Evolutionary conservation across 495 filamentous ascomycete genomes (phyloP).

Genomic region (Podospora appendiculata): DNA sequence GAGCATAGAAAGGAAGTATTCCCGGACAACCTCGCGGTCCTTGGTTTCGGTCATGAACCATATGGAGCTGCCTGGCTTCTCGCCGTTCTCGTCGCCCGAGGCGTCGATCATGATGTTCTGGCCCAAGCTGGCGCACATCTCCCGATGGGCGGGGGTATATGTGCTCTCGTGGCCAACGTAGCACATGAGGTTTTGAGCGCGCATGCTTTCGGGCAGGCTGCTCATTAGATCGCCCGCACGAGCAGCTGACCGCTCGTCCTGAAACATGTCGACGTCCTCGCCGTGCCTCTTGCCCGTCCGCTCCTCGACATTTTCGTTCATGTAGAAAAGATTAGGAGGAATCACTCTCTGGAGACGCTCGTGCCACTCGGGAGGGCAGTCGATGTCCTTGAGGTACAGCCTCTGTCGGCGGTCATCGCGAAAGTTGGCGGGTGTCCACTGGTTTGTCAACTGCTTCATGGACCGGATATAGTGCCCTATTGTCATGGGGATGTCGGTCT

Average conservation of each 20-base stretch:
- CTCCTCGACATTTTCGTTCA: constrained; percentile 61
- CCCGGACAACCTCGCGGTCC: constrained; percentile 77
- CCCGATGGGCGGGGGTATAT: constrained; percentile 90
- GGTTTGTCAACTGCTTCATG: constrained; percentile 67
- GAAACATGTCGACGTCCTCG: constrained; percentile 37
- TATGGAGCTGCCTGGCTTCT: constrained; percentile 78
- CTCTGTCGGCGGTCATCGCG: constrained; percentile 66
- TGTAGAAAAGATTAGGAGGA: constrained; percentile 72
- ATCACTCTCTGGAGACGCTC: constrained; percentile 68
- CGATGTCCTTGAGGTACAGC: constrained; percentile 92
- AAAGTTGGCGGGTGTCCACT: constrained; percentile 61
- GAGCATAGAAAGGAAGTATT: constrained; percentile 85
- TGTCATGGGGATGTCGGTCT: constrained; percentile 66
- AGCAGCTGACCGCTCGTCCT: constrained; percentile 33
- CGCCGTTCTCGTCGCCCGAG: constrained; percentile 61
- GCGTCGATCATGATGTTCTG: constrained; percentile 98
- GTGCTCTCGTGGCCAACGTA: constrained; percentile 97
- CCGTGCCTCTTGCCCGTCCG: constrained; percentile 37
- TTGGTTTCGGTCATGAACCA: constrained; percentile 98
- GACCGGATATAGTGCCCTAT: constrained; percentile 83
- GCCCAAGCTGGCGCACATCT: constrained; percentile 94
- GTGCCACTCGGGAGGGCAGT: constrained; percentile 80
- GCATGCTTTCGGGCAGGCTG: constrained; percentile 73
- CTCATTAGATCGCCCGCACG: constrained; percentile 87
- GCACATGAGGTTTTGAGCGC: constrained; percentile 95